Conservation (phyloP, 1,139 yeast genomes). For the Citeromyces hawaiiensis region DNA sequence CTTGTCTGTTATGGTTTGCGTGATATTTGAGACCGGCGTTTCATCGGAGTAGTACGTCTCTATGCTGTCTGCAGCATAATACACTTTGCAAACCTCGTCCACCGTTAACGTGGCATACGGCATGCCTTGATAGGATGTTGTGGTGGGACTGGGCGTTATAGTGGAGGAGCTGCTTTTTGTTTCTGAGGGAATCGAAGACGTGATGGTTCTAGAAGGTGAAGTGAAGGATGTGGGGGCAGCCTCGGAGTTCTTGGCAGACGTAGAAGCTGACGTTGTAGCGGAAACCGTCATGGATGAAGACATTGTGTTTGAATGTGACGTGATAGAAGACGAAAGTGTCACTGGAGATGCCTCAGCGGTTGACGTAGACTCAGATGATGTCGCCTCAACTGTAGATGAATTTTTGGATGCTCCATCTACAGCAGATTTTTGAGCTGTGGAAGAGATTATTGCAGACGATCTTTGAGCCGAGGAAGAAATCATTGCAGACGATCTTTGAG, state of each 20-base stretch:
- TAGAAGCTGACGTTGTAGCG: neutral
- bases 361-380: too few species aligned
- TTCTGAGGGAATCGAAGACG: neutral
- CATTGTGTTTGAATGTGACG: too few species aligned
- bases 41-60: constrained; percentile 12
- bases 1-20: neutral
- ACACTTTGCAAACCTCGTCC: constrained; percentile 17
- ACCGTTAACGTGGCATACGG: constrained; percentile 15
- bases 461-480: too few species aligned
- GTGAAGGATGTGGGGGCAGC: neutral
- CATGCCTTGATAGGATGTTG: constrained; percentile 6
- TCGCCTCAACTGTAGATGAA: too few species aligned
- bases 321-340: too few species aligned
- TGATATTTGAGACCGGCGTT: constrained; percentile 13
- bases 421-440: too few species aligned
- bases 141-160: neutral
- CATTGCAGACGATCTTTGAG: too few species aligned
- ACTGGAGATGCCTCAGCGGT: too few species aligned
- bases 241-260: neutral
- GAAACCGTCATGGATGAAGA: too few species aligned
- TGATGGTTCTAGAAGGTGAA: neutral
- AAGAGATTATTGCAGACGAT: too few species aligned
- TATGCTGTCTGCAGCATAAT: constrained; percentile 16
- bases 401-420: too few species aligned
- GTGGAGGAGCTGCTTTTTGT: neutral